These are phyloP conservation scores for Arabidopsis thaliana DNA, from an alignment of 345 rosid genomes.

Conservation along the genomic window DNA sequence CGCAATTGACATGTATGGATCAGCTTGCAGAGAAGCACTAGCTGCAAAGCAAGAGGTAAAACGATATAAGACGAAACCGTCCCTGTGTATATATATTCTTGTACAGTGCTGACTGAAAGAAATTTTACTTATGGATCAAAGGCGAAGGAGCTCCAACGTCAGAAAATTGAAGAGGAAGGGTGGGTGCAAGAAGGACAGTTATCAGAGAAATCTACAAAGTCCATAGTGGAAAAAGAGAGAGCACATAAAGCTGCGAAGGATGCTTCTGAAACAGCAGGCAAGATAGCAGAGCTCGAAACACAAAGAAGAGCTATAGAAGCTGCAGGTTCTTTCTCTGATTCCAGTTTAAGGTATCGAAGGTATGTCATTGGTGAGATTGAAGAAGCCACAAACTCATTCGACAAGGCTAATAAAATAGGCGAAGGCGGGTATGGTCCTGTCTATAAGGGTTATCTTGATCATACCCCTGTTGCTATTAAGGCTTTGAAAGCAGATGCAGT, in stretches of 20 bases:
- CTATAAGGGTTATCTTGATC: conserved; percentile 77
- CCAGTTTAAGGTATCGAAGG: conserved; percentile 65
- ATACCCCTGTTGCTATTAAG: conserved; percentile 84
- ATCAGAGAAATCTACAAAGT: conserved; percentile 70
- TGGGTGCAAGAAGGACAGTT: conserved; percentile 59
- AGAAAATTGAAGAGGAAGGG: conserved; percentile 67
- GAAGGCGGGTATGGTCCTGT: conserved; percentile 99
- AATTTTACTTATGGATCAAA: conserved; percentile 29
- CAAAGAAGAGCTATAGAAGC: conserved; percentile 56
- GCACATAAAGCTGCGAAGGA: conserved; percentile 66
- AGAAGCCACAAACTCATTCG: conserved; percentile 68
- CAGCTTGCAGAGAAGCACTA: conserved; percentile 89
- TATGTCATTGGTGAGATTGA: conserved; percentile 83
- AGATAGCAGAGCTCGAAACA: conserved; percentile 64
- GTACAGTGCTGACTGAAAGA: conserved; percentile 22
- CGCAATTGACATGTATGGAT: conserved; percentile 80
- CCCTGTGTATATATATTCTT: neutral
- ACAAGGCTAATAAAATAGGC: conserved; percentile 63
- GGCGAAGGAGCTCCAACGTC: conserved; percentile 78
- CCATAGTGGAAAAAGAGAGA: conserved; percentile 64
- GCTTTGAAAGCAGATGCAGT: conserved; percentile 93
- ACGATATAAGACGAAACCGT: neutral
- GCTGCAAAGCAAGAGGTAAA: conserved; percentile 79
- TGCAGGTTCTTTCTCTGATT: conserved; percentile 39
- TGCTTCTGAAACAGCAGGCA: conserved; percentile 70